Percentiles rank a stretch among this genome's conserved stretches.
Evolutionary conservation across 768 basidiomycete genomes (phyloP).

Genomic region (Amyloporia xantha): DNA sequence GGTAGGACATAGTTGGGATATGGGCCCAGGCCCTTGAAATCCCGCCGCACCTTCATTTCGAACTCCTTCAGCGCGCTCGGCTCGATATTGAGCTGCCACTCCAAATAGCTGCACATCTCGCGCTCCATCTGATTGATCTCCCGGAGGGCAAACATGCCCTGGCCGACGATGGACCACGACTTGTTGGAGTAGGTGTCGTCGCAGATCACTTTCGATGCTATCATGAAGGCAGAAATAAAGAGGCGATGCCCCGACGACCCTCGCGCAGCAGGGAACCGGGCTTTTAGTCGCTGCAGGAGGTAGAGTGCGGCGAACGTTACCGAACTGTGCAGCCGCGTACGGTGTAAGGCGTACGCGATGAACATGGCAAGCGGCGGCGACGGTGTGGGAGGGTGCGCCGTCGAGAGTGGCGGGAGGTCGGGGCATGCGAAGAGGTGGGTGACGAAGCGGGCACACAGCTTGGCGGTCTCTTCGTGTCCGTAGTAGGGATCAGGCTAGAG

Average conservation of each 20-base stretch:
- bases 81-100: constrained; percentile 85
- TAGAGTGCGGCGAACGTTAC: constrained; percentile 60
- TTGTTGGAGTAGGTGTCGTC: constrained; percentile 69
- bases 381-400: constrained; percentile 36
- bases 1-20: constrained; percentile 61
- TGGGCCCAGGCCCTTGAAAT: constrained; percentile 49
- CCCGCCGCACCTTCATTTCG: constrained; percentile 50
- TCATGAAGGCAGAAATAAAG: constrained; percentile 92
- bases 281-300: constrained; percentile 78
- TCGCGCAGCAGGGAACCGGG: constrained; percentile 85
- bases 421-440: constrained; percentile 39
- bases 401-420: constrained; percentile 42
- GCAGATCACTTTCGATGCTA: constrained; percentile 70
- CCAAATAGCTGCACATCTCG: constrained; percentile 89
- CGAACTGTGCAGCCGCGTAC: constrained; percentile 54
- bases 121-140: constrained; percentile 98
- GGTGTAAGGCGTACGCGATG: constrained; percentile 83
- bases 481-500: constrained; percentile 35
- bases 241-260: constrained; percentile 87
- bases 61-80: constrained; percentile 53
- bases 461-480: constrained; percentile 38
- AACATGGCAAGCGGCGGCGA: constrained; percentile 67
- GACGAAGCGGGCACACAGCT: constrained; percentile 38
- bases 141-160: constrained; percentile 59
- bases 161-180: constrained; percentile 58